These are phyloP conservation scores for Torulaspora indica DNA, from an alignment of 805 yeast genomes.

Conservation along the genomic window DNA sequence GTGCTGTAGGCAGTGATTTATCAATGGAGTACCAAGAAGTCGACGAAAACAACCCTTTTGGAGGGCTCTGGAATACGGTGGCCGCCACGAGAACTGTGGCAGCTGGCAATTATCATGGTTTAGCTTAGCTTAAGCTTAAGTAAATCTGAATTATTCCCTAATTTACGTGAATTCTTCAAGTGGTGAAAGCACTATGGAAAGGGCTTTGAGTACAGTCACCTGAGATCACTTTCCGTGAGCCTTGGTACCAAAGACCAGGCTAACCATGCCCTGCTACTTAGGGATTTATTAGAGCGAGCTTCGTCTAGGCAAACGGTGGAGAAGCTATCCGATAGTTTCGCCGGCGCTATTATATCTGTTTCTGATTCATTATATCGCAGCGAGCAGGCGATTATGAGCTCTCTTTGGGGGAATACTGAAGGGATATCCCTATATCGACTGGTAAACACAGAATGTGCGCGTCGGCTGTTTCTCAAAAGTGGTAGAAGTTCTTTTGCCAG, in stretches of 20 bases:
- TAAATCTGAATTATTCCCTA: not conserved
- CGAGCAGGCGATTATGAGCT: conserved; percentile 13
- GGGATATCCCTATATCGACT: conserved; percentile 17
- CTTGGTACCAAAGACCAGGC: conserved; percentile 22
- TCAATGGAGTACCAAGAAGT: conserved; percentile 38
- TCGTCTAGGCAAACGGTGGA: conserved; percentile 10
- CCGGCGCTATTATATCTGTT: conserved; percentile 2
- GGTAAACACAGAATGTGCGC: conserved; percentile 7
- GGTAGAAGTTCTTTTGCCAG: conserved; percentile 20
- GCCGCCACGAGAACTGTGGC: conserved; percentile 35
- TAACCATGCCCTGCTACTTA: conserved; percentile 12
- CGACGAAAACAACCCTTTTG: conserved; percentile 40
- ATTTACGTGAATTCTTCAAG: not conserved
- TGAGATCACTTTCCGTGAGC: conserved; percentile 11
- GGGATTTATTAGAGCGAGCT: conserved; percentile 4
- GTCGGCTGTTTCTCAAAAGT: conserved; percentile 15
- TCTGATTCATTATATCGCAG: conserved; percentile 9
- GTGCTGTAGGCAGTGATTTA: conserved; percentile 45
- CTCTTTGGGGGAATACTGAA: conserved; percentile 18
- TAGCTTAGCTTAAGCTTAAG: conserved; percentile 24
- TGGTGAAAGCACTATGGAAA: not conserved
- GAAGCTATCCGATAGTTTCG: conserved; percentile 5
- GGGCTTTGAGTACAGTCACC: not conserved
- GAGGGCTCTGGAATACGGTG: conserved; percentile 36
- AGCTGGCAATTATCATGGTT: conserved; percentile 39